These are phyloP conservation scores for Priceomyces medius DNA, from an alignment of 805 yeast species.

Conservation along the genomic window DNA sequence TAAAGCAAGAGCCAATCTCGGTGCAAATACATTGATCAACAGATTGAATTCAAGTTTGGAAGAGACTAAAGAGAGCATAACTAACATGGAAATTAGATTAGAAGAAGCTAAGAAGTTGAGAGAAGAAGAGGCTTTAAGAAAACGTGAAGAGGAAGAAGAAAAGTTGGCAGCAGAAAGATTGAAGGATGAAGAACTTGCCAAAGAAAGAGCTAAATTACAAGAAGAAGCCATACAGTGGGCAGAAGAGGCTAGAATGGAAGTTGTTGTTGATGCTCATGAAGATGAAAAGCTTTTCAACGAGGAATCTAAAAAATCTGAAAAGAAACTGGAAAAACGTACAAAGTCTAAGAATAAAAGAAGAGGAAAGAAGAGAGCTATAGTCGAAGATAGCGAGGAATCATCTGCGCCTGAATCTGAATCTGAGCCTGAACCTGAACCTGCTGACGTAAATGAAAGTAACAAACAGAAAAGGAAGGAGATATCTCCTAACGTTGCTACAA, in stretches of 20 bases:
- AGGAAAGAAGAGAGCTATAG: slow-evolving; percentile 28
- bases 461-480: slow-evolving; percentile 5
- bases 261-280: slow-evolving; percentile 38
- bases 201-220: slow-evolving; percentile 47
- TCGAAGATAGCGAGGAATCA: slow-evolving; percentile 35
- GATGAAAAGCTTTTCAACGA: slow-evolving; percentile 34
- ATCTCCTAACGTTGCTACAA: slow-evolving; percentile 7
- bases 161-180: slow-evolving; percentile 43
- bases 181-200: slow-evolving; percentile 43
- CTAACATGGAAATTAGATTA: slow-evolving; percentile 55
- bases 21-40: slow-evolving; percentile 68
- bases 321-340: slow-evolving; percentile 26
- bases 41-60: slow-evolving; percentile 68
- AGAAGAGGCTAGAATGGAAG: slow-evolving; percentile 38
- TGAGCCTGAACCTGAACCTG: slow-evolving; percentile 23
- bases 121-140: slow-evolving; percentile 52
- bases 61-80: slow-evolving; percentile 71
- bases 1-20: slow-evolving; percentile 83
- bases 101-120: slow-evolving; percentile 69
- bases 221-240: slow-evolving; percentile 55
- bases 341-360: slow-evolving; percentile 27
- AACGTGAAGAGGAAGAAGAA: slow-evolving; percentile 38
- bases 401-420: slow-evolving; percentile 18
- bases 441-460: background rate
- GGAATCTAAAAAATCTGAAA: slow-evolving; percentile 45